Base-by-base conservation (phyloP, 2,329 filamentous ascomycete genomes). In the Cytospora mali region DNA sequence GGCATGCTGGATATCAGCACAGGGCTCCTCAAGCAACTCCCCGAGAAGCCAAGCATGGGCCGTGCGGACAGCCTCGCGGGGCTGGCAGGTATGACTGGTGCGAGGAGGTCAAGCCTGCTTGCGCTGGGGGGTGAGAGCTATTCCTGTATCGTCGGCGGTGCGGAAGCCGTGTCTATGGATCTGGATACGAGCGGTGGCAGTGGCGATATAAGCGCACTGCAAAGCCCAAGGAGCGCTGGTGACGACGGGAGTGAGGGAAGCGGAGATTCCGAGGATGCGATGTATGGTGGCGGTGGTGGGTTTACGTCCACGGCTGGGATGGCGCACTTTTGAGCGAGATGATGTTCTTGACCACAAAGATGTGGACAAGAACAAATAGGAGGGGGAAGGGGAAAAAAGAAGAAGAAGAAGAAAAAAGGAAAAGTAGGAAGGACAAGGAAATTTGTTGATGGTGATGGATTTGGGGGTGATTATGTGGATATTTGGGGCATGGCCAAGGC, bases 1-100 rank as follows among this genome's bases (percentile, higher is more conserved):
- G 88, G 88, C 3, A 91, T 91, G 81, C 77, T 93, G 50, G 90
- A 92, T 71, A 89, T 89, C 59, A 88, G 86, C 23, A 89, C 87
- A 0, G 86, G 86, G 0, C 73, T 92, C 64, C 80, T 91, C 27
- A 89, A 89, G 71, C 84, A 87, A 68, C 80, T 91, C 21, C 88
- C 89, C 0, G 87, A 89, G 71, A 92, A 92, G 74, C 89, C 88
- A 21, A 82, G 82, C 27, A 81, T 91, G 69, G 87, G 84, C 69
- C 79, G 84, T 51, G 81, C 76, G 39, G 80, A 75, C 3, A 85
- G 83, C 68, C 73, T 77, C 13, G 77, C 75, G n/a, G 83, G 86
- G 52, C 73, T 77, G 9, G 78, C 75, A 13, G 82, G 85, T 55
- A 77, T 85, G 52, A 79, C 76, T 66, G 64, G 69, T 0, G 71